phyloP scores from a whole-genome alignment of 805 yeast species.

The Brettanomyces naardenensis region DNA sequence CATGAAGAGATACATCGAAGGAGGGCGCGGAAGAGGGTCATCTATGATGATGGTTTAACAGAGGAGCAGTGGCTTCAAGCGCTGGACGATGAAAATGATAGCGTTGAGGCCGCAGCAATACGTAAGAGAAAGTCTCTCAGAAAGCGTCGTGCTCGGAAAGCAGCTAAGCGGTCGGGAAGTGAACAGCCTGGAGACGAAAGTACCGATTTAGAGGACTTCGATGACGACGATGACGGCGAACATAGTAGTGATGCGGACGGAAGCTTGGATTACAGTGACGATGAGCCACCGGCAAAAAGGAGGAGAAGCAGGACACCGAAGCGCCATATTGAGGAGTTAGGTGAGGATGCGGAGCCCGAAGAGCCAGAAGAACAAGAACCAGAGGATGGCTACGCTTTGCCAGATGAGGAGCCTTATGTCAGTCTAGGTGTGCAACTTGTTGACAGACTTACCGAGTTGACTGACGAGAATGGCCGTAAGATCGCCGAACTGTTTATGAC shows the following conservation, averaged over 20 bases:
- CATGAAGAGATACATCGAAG: slow-evolving; percentile 41
- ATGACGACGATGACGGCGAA: slow-evolving; percentile 4
- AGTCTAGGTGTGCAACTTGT: slow-evolving; percentile 28
- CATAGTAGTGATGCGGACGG: slow-evolving; percentile 4
- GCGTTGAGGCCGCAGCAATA: slow-evolving; percentile 50
- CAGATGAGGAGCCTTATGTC: slow-evolving; percentile 12
- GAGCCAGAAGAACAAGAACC: slow-evolving; percentile 4
- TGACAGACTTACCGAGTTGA: slow-evolving; percentile 28
- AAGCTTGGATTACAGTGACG: slow-evolving; percentile 7
- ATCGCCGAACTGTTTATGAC: slow-evolving; percentile 51
- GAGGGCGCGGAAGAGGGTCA: slow-evolving; percentile 55
- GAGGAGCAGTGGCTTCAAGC: slow-evolving; percentile 78
- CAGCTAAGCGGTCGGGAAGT: slow-evolving; percentile 3
- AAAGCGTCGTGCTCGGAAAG: slow-evolving; percentile 30
- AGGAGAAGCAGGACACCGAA: slow-evolving; percentile 7
- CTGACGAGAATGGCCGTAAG: slow-evolving; percentile 39
- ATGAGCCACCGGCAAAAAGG: slow-evolving; percentile 6
- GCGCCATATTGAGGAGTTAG: slow-evolving; percentile 1
- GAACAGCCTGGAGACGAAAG: slow-evolving; percentile 20
- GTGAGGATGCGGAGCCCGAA: too few species aligned
- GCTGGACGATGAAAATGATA: slow-evolving; percentile 64
- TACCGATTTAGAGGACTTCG: slow-evolving; percentile 2
- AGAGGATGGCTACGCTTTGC: background rate
- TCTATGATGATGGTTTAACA: slow-evolving; percentile 60
- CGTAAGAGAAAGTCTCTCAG: slow-evolving; percentile 39